A percentile compares a stretch with the other conserved stretches of the same genome.
phyloP scores from a whole-genome alignment of 139 green algal species.

The Tetradesmus obliquus region DNA sequence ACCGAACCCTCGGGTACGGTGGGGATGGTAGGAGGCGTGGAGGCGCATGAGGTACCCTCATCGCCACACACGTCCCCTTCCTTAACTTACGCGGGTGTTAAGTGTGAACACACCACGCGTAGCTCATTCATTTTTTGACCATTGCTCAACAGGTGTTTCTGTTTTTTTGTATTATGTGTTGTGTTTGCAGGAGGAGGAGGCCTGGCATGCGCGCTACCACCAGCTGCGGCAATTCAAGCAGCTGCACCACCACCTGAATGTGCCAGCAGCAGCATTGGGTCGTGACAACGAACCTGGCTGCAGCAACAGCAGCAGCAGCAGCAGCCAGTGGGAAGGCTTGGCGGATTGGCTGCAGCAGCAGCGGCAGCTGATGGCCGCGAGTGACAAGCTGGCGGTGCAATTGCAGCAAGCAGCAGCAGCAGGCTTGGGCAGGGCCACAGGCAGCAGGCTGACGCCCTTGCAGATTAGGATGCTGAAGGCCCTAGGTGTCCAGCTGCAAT shows the following conservation, averaged over 20 bases:
- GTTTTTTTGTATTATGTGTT: not conserved
- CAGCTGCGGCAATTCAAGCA: conserved; percentile 34
- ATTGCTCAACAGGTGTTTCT: no score
- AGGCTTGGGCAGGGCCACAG: no score
- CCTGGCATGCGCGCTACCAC: conserved; percentile 15
- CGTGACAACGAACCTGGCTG: not conserved
- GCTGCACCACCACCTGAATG: not conserved
- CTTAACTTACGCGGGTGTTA: no score
- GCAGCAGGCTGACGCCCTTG: not conserved
- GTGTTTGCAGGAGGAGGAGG: not conserved
- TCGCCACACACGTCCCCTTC: no score
- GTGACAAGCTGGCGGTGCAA: not conserved
- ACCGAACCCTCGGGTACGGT: no score
- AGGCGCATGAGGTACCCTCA: no score
- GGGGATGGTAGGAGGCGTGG: no score
- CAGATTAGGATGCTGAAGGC: not conserved
- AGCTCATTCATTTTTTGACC: no score
- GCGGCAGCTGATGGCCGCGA: not conserved
- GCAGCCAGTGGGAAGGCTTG: not conserved
- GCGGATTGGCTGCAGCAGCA: conserved; percentile 32
- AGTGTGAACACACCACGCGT: no score
- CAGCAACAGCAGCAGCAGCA: conserved; percentile 12
- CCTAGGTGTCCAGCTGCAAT: not conserved
- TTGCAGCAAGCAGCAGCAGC: not conserved
- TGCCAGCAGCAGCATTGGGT: not conserved